Evolutionary conservation across 495 filamentous ascomycete species (phyloP), one percentile per base, ranked within the genome.

Genomic region (Xylaria sp.): DNA sequence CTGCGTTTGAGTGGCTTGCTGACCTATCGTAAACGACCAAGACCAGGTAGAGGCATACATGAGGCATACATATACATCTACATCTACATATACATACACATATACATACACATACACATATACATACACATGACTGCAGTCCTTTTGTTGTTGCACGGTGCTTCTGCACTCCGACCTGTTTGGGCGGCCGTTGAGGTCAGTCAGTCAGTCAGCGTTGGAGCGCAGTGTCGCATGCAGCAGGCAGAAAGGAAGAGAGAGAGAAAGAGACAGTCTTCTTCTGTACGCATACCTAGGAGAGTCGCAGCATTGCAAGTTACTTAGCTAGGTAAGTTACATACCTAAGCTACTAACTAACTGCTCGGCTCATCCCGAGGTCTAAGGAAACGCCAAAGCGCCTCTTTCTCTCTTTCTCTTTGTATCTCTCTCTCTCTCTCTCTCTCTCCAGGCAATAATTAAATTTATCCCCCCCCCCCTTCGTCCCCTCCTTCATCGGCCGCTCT

Each of bases 301-400:
- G 52, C 37, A 58, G 52, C 53, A 50, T 69, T 61, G 57, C 57
- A 40, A 35, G 35, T 37, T n/a, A n/a, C n/a, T n/a, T n/a, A n/a
- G n/a, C n/a, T n/a, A n/a, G n/a, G n/a, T n/a, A n/a, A n/a, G n/a
- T n/a, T n/a, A n/a, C n/a, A n/a, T n/a, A n/a, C n/a, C n/a, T n/a
- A n/a, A n/a, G n/a, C n/a, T n/a, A n/a, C n/a, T n/a, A n/a, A 37
- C 35, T 37, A 4, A 3, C 41, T 62, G 67, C 46, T 70, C 68
- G 68, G 68, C 59, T 70, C 68, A 55, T 70, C 43, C 68, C 68
- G 68, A 70, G 48, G 61, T 55, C 33, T 26, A 46, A 61, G 52
- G 21, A 55, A 55, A 55, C 63, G 63, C 63, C 64, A 40, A 43
- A 67, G 48, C 64, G 53, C 57, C 43, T 53, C 44, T 9, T 64